Evolutionary conservation across 1,284 basidiomycete species (phyloP).

Genomic region (Cutaneotrichosporon cavernicola): DNA sequence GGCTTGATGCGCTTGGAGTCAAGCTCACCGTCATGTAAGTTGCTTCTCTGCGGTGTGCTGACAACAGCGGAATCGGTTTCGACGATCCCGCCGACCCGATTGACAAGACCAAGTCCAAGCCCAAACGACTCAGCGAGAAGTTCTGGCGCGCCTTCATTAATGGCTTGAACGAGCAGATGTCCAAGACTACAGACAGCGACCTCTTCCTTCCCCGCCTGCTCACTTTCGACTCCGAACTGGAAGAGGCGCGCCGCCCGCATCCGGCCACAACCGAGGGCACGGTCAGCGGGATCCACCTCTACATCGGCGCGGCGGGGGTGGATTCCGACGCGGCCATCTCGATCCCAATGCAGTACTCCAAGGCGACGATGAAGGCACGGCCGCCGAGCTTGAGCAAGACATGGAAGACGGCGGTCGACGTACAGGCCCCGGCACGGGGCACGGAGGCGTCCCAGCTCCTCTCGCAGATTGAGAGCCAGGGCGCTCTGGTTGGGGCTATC

Average conservation of each 20-base stretch:
- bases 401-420: constrained; percentile 54
- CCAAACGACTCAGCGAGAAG: constrained; percentile 67
- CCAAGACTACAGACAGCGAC: constrained; percentile 50
- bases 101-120: constrained; percentile 41
- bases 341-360: constrained; percentile 73
- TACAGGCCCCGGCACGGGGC: constrained; percentile 31
- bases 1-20: constrained; percentile 61
- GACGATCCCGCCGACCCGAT: constrained; percentile 31
- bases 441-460: constrained; percentile 15
- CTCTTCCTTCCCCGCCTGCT: constrained; percentile 61
- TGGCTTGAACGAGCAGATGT: constrained; percentile 55
- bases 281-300: constrained; percentile 63
- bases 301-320: constrained; percentile 69
- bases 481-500: constrained; percentile 26
- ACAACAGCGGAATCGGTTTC: constrained; percentile 43
- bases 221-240: constrained; percentile 68
- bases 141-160: constrained; percentile 62
- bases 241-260: constrained; percentile 67
- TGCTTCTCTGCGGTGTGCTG: background rate
- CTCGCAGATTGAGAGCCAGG: constrained; percentile 19
- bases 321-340: constrained; percentile 69
- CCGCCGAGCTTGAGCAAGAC: constrained; percentile 83
- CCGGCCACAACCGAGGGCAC: constrained; percentile 67
- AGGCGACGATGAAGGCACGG: constrained; percentile 72
- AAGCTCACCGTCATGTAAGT: constrained; percentile 63